Evolutionary conservation across 2,329 filamentous ascomycete genomes (phyloP).

Genomic region (Claviceps pusilla): DNA sequence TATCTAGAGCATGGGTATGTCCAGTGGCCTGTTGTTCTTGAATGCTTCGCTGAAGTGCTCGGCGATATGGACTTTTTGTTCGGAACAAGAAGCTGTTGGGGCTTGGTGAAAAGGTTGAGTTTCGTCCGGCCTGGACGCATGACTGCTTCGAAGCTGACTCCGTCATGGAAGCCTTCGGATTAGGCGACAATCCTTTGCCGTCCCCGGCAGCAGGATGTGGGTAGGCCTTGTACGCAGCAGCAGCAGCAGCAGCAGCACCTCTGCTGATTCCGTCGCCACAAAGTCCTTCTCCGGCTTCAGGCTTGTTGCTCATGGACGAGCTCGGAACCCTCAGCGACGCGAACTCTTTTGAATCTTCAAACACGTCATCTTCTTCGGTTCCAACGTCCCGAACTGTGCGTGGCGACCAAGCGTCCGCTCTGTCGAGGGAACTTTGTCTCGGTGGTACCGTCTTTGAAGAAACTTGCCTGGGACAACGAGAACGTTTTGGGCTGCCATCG

Average conservation of each 20-base stretch:
- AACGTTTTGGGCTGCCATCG: constrained; percentile 3
- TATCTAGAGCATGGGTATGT: constrained; percentile 14
- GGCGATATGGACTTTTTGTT: constrained; percentile 40
- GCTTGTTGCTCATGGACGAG: background rate
- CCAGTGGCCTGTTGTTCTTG: constrained; percentile 18
- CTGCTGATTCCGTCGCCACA: background rate
- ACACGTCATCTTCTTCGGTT: constrained; percentile 20
- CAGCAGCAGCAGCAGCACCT: background rate
- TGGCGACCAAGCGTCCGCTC: constrained; percentile 9
- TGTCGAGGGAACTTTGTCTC: constrained; percentile 8
- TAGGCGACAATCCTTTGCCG: constrained; percentile 5
- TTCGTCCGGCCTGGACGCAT: constrained; percentile 24
- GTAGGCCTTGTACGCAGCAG: constrained; percentile 5
- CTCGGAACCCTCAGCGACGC: background rate
- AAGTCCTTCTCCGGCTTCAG: background rate
- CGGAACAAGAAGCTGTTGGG: constrained; percentile 36
- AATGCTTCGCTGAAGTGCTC: constrained; percentile 33
- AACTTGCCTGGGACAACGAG: background rate
- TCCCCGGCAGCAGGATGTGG: constrained; percentile 5
- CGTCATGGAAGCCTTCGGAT: background rate
- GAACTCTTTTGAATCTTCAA: constrained; percentile 7
- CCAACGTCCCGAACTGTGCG: constrained; percentile 21
- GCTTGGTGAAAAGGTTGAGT: constrained; percentile 37
- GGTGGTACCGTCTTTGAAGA: constrained; percentile 4
- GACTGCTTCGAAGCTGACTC: constrained; percentile 6